Percentiles rank a stretch among this genome's conserved stretches.
These are phyloP conservation scores for Saccharomyces mikatae DNA, from an alignment of 805 yeast genomes.

Conservation along the genomic window DNA sequence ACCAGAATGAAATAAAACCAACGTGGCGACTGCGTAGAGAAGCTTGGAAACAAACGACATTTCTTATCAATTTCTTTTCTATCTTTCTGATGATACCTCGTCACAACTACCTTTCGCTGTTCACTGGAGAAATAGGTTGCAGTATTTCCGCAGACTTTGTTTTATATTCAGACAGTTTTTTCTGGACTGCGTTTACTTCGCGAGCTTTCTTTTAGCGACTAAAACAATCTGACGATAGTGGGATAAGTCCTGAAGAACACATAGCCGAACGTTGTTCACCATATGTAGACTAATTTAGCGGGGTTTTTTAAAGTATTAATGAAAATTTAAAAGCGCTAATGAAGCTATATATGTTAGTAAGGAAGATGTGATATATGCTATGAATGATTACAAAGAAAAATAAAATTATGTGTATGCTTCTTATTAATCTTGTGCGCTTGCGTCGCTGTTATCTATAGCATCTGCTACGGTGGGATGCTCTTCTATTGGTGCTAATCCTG, in stretches of 20 bases:
- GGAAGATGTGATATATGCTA: background rate
- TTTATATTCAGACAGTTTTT: background rate
- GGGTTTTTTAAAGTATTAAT: background rate
- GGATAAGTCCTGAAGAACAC: background rate
- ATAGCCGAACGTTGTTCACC: background rate
- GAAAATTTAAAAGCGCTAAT: background rate
- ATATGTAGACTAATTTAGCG: background rate
- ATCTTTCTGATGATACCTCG: background rate
- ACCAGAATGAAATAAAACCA: constrained; percentile 23
- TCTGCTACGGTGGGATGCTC: constrained; percentile 5
- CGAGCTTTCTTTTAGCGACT: background rate
- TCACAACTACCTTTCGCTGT: background rate
- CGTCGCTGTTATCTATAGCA: background rate
- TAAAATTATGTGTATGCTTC: background rate
- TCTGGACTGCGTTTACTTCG: background rate
- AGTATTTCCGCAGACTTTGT: background rate
- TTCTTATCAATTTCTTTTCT: background rate
- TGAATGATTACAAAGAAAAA: background rate
- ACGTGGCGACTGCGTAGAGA: constrained; percentile 5
- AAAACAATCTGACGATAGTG: background rate
- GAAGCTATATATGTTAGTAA: background rate
- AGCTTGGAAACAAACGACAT: constrained; percentile 8
- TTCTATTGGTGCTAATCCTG: constrained; percentile 3
- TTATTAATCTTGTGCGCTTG: background rate
- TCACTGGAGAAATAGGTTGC: constrained; percentile 1